These are phyloP conservation scores for Trametes meyenii DNA, from an alignment of 768 basidiomycete species.

Conservation along the genomic window DNA sequence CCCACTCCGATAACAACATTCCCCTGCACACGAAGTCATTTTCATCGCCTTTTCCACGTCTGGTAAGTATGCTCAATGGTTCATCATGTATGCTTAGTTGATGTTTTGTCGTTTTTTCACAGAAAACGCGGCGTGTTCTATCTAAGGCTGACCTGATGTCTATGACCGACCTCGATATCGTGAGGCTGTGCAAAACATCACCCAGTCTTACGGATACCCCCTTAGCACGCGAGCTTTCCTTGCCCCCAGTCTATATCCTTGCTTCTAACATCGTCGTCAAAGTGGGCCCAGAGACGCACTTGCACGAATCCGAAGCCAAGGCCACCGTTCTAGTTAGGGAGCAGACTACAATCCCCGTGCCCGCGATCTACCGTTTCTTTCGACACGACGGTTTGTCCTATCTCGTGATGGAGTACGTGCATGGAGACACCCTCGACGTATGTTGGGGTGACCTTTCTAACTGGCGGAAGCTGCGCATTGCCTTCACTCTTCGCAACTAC, in stretches of 20 bases:
- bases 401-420: conserved; percentile 21
- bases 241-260: conserved; percentile 12
- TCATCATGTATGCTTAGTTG: not conserved
- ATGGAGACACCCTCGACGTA: conserved; percentile 6
- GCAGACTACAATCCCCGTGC: conserved; percentile 14
- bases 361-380: conserved; percentile 26
- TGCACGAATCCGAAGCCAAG: not conserved
- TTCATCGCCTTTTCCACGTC: not conserved
- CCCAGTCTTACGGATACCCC: not conserved
- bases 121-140: not conserved
- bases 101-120: not conserved
- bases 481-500: conserved; percentile 22
- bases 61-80: not conserved
- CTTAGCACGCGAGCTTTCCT: not conserved
- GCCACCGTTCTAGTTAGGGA: conserved; percentile 1
- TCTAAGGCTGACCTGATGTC: not conserved
- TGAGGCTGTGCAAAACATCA: conserved; percentile 5
- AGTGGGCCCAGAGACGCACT: not conserved
- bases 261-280: conserved; percentile 12
- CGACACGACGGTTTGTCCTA: not conserved
- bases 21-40: not conserved
- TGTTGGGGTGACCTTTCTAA: conserved; percentile 19
- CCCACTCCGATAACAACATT: not conserved
- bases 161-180: conserved; percentile 1
- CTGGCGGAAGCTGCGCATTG: conserved; percentile 18